Percentiles rank a stretch among this genome's conserved stretches.
Evolutionary conservation across 345 rosid genomes (phyloP).

Genomic region (Salix brachista): DNA sequence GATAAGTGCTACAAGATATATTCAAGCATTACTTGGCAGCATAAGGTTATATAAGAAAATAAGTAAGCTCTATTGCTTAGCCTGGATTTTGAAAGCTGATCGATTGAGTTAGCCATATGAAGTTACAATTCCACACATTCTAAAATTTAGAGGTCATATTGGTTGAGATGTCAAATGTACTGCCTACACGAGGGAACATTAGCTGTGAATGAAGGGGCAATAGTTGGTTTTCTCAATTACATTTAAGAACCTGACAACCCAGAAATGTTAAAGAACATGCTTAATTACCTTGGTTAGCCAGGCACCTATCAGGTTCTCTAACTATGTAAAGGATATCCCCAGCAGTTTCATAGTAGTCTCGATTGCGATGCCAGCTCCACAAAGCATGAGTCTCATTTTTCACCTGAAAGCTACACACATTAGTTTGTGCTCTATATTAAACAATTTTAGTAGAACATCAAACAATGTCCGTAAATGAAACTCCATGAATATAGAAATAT

Average conservation of each 20-base stretch:
- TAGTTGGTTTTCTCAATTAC: neutral
- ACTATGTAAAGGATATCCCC: conserved; percentile 78
- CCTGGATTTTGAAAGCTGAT: neutral
- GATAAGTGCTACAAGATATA: too few relatives aligned
- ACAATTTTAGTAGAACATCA: neutral
- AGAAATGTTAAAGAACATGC: neutral
- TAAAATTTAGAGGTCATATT: neutral
- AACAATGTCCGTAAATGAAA: too few relatives aligned
- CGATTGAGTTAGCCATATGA: too few relatives aligned
- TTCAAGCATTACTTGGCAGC: too few relatives aligned
- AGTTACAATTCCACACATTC: neutral
- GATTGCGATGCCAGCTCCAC: conserved; percentile 91
- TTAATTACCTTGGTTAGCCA: conserved; percentile 6
- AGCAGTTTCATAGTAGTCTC: conserved; percentile 44
- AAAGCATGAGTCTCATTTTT: conserved; percentile 81
- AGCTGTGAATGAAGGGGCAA: neutral
- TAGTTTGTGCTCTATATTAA: neutral
- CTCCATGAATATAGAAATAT: too few relatives aligned
- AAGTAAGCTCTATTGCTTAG: neutral
- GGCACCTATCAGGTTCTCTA: conserved; percentile 65
- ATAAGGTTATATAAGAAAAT: too few relatives aligned
- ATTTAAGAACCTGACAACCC: too few relatives aligned
- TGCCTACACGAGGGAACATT: neutral
- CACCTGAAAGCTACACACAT: conserved; percentile 43
- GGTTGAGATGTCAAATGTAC: neutral